Evolutionary conservation across 1,284 basidiomycete genomes (phyloP).

Genomic region (Pyrrhoderma noxium): DNA sequence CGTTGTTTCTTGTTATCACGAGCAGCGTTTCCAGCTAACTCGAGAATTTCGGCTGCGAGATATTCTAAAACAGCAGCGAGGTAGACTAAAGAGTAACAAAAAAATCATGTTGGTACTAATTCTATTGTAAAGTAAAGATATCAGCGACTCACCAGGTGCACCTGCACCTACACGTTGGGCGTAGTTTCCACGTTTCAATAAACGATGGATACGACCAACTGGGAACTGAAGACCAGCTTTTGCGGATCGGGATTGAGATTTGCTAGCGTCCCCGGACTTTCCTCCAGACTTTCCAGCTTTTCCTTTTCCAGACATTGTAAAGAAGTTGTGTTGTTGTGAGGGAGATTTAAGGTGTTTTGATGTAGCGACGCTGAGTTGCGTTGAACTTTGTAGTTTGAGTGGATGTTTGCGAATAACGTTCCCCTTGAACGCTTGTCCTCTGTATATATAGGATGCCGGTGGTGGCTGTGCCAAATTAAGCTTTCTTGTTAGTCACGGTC

Average conservation of each 20-base stretch:
- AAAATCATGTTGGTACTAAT: no score
- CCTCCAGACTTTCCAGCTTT: conserved; percentile 58
- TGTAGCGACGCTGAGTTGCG: neutral
- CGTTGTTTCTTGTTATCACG: conserved; percentile 82
- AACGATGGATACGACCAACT: conserved; percentile 90
- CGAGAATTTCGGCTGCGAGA: conserved; percentile 82
- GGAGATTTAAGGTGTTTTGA: neutral
- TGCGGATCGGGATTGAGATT: conserved; percentile 69
- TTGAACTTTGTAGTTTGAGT: neutral
- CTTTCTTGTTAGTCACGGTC: no score
- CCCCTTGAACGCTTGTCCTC: neutral
- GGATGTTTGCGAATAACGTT: neutral
- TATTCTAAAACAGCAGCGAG: conserved; percentile 81
- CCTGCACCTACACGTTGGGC: conserved; percentile 74
- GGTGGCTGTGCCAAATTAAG: conserved; percentile 16
- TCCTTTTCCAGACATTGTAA: conserved; percentile 49
- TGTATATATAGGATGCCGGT: conserved; percentile 17
- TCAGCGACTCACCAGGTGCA: conserved; percentile 55
- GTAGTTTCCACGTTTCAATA: conserved; percentile 84
- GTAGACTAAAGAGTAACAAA: conserved; percentile 48
- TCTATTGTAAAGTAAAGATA: neutral
- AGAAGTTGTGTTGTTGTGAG: neutral
- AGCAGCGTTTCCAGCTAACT: conserved; percentile 79
- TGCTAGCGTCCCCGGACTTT: conserved; percentile 44
- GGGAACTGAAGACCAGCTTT: conserved; percentile 84